Base-by-base conservation (phyloP, 345 rosid genomes). In the Boechera divaricarpa region DNA sequence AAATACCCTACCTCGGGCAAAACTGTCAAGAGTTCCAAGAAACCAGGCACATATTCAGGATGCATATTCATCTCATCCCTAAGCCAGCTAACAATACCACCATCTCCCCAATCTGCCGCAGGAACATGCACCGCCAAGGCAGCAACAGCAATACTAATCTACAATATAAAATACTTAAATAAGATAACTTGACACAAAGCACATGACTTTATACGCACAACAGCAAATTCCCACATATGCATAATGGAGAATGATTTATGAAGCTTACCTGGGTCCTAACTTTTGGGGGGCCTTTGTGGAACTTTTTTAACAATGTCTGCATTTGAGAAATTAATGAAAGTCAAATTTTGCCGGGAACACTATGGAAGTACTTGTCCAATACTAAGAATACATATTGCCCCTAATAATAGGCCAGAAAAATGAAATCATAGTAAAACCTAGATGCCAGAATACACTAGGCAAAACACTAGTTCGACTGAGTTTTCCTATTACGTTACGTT, bases 81-180 rank as follows among this genome's bases (percentile, higher is more conserved):
- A 48, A 96, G 96, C 98, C 98, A 96, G 83, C 82, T 91, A 72
- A 93, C 80, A 10, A 96, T 90, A 62, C 99, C 96, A 72, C 95
- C 94, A 82, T 90, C 93, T 77, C 96, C 97, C 99, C 99, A 93
- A 75, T 89, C 96, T 78, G 86, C 94, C 2, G 96, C 87, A 63
- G 97, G 94, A 76, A 96, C 93, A 82, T 96, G 99, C 28, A 96
- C 99, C 78, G 97, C 99, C 90, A 93, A 87, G 55, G 98, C 98
- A 73, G 98, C 99, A 57, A 96, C 98, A 5, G 96, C 98, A 83
- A 93, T 93, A 86, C 99, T 91, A 85, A 93, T 93, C 99, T 95
- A 87, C 73, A 88, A 81, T 36, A 70, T 63, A 81, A 87, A 55
- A 70, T 36, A 73, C 69, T 57, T 47, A 24, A 80, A 18, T 47